Base-by-base conservation (phyloP, 2,329 filamentous ascomycete species). In the Microdochium paspali region DNA sequence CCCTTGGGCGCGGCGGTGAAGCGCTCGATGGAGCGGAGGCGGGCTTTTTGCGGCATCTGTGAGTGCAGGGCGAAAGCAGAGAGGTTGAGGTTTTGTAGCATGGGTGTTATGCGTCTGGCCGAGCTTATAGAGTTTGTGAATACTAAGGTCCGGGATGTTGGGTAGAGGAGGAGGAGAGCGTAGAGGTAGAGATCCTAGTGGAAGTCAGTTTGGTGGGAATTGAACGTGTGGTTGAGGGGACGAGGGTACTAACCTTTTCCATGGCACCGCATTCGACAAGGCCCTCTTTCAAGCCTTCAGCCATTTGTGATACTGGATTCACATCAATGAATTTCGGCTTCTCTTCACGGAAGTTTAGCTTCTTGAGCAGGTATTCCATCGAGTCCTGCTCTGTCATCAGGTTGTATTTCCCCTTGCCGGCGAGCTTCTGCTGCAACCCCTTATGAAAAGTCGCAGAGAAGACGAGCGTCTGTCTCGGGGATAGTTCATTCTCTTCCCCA, bases 391-490 rank as follows among this genome's bases (percentile, higher is more conserved):
- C 80, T 56, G 75, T 80, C 68, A 87, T 76, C 25, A 90, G 66
- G 54, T 85, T 78, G 51, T 74, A 78, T 48, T 79, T 82, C 20
- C 77, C 74, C 62, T 90, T 94, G 24, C 88, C 86, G 1, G 87
- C 82, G 12, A 98, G 76, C 64, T 96, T 97, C 56, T 91, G 87
- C 62, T 97, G 91, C 25, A 98, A 69, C 1, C 84, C 84, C 59
- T 90, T 91, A 61, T 95, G 87, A 64, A 98, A 95, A 0, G 93
- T 98, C 0, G 93, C 93, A 0, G 93, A 97, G 65, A 98, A 98
- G 20, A 98, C 89, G 0, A 98, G 77, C 0, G 90, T 97, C 61
- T 98, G 93, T 35, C 91, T 73, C 15, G 77, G 60, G 39, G 71
- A 61, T 10, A 64, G 54, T 6, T 65, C 58, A 0, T 70, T 66